Evolutionary conservation across 2,329 filamentous ascomycete genomes (phyloP), one percentile per base, ranked within the genome.

Genomic region (Exophiala aquamarina): DNA sequence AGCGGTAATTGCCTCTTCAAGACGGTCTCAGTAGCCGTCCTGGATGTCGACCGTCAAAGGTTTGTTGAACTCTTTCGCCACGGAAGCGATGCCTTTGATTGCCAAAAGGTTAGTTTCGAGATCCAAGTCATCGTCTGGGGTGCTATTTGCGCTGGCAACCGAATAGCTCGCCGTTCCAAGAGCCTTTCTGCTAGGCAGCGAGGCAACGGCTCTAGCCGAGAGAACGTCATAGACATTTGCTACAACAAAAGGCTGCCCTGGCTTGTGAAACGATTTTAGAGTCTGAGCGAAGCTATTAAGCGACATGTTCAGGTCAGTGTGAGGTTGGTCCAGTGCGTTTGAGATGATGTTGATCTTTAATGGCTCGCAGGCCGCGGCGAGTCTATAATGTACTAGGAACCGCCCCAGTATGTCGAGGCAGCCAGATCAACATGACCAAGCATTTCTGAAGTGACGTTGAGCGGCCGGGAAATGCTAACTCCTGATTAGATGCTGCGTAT

Each of bases 31-130:
- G 52, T 82, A 84, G 0, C 80, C 81, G 56, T 84, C 81, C 61
- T 83, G 79, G 2, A 83, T 60, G 57, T 84, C 81, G 4, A 75
- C 77, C 0, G 75, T 78, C 1, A 84, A 61, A 0, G 79, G 77
- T 2, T 77, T 64, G 4, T 67, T 63, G 29, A 68, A 63, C 10
- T 65, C 56, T 9, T 59, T 59, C 10, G 71, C 70, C 3, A 76
- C 61, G 2, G 66, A 62, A 0, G 72, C 71, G 46, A 84, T 71
- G 9, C 62, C 63, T 3, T 61, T 54, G 28, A 78, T 66, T 9
- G 72, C 72, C 1, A 66, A 62, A 26, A 84, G 64, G 53, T 83
- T 82, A 28, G 72, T 67, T 3, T 75, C 64, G 11, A 76, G 65
- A 1, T 70, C 73, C 18, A 84, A 69, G 6, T 74, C 67, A 20